Evolutionary conservation across 257 asterid genomes (phyloP).

Genomic region (Cynanchum wilfordii): DNA sequence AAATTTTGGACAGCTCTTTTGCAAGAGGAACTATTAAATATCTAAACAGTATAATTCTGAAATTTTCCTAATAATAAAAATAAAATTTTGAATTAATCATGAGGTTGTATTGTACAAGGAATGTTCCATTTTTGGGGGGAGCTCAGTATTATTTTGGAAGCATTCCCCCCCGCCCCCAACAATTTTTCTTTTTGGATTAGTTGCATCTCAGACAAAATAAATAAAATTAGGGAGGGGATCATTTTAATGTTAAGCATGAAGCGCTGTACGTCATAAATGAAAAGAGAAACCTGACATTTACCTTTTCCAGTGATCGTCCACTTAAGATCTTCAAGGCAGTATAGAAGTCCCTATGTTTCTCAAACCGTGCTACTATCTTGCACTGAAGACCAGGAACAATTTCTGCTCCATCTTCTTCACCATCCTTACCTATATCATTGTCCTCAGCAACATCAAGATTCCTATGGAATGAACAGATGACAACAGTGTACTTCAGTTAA

Average conservation of each 20-base stretch:
- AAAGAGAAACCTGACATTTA: conserved; percentile 14
- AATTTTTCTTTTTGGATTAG: neutral
- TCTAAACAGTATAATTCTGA: neutral
- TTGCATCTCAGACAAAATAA: neutral
- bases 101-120: neutral
- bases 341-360: conserved; percentile 57
- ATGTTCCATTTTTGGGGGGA: neutral
- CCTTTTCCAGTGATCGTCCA: conserved; percentile 88
- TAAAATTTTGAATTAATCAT: neutral
- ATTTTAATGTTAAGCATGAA: neutral
- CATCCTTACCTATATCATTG: conserved; percentile 52
- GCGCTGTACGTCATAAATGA: neutral
- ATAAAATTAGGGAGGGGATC: neutral
- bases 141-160: neutral
- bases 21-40: neutral
- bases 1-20: neutral
- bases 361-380: conserved; percentile 77
- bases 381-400: conserved; percentile 86
- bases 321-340: conserved; percentile 72
- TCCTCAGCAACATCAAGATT: conserved; percentile 93
- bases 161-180: neutral
- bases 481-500: neutral
- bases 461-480: conserved; percentile 39
- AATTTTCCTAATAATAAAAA: neutral
- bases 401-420: conserved; percentile 50